A percentile compares a stretch with the other conserved stretches of the same genome.
Conservation (phyloP, 1,284 basidiomycete species). For the Stygiomarasmius scandens region DNA sequence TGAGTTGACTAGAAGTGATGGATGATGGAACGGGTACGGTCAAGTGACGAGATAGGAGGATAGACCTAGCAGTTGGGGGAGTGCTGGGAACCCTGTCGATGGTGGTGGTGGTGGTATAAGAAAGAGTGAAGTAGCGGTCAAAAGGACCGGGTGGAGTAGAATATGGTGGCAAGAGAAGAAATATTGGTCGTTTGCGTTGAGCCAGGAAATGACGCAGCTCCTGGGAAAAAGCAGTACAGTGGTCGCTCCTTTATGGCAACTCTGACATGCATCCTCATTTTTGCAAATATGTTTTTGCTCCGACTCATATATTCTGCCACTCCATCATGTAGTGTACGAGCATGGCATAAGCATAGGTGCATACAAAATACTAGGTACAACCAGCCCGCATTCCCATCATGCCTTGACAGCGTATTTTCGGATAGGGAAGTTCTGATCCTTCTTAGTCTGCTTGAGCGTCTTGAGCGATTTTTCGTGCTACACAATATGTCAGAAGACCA, state of each 20-base stretch:
- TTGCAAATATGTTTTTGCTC: background rate
- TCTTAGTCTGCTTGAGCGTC: conserved; percentile 92
- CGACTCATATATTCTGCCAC: background rate
- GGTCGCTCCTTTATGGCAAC: conserved; percentile 1
- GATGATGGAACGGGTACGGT: background rate
- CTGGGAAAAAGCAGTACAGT: background rate
- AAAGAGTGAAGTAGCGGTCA: no score
- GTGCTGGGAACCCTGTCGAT: no score
- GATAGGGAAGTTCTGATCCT: conserved; percentile 89
- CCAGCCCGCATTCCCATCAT: conserved; percentile 44
- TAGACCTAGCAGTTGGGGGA: no score
- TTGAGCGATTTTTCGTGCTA: conserved; percentile 82
- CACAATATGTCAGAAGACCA: conserved; percentile 18
- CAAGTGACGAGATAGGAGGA: background rate
- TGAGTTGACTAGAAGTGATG: background rate
- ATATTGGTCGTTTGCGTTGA: no score
- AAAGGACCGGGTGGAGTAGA: no score
- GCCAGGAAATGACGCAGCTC: background rate
- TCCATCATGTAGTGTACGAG: background rate
- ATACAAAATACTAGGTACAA: conserved; percentile 25
- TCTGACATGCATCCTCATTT: background rate
- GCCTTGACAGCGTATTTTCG: conserved; percentile 87
- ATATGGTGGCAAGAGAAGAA: no score
- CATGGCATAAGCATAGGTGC: conserved; percentile 22
- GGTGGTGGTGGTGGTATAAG: no score